Evolutionary conservation across 352 stramenopile species (phyloP).

Genomic region (Pythium pyrilobum): DNA sequence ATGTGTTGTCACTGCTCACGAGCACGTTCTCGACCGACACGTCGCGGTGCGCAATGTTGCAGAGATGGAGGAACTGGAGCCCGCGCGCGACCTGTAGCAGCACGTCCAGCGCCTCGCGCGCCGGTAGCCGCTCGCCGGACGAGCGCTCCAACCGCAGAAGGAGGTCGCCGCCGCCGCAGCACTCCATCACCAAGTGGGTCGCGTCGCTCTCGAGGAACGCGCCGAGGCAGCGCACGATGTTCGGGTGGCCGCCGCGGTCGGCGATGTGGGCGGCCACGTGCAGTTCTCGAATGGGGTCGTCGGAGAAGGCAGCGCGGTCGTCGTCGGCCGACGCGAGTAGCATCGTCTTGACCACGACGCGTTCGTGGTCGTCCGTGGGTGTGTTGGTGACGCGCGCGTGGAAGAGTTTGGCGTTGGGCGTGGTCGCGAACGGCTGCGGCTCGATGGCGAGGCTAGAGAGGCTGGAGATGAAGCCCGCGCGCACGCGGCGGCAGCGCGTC

Average conservation of each 20-base stretch:
- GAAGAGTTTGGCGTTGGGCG: conserved; percentile 11
- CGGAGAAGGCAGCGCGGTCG: conserved; percentile 24
- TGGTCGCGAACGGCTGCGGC: conserved; percentile 5
- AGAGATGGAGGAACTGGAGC: conserved; percentile 29
- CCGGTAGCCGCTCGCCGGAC: conserved; percentile 19
- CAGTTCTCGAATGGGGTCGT: conserved; percentile 15
- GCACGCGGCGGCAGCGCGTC: not conserved
- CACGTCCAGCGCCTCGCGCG: conserved; percentile 19
- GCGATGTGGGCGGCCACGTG: conserved; percentile 17
- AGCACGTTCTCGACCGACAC: conserved; percentile 57
- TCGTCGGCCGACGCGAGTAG: not conserved
- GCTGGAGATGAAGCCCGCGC: not conserved
- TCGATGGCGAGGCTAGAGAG: conserved; percentile 5
- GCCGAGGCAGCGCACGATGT: conserved; percentile 14
- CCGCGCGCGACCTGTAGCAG: conserved; percentile 27
- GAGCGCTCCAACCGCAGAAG: conserved; percentile 18
- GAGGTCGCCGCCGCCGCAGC: conserved; percentile 19
- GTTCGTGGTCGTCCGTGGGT: not conserved
- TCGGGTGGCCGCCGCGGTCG: conserved; percentile 14
- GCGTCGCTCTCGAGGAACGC: conserved; percentile 19
- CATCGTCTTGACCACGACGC: conserved; percentile 42
- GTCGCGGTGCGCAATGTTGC: conserved; percentile 39
- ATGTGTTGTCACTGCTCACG: conserved; percentile 8
- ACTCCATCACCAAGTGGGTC: conserved; percentile 22
- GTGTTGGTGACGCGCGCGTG: not conserved